These are phyloP conservation scores for Dillenia suffruticosa DNA, from an alignment of 164 flowering plant genomes.

Conservation along the genomic window DNA sequence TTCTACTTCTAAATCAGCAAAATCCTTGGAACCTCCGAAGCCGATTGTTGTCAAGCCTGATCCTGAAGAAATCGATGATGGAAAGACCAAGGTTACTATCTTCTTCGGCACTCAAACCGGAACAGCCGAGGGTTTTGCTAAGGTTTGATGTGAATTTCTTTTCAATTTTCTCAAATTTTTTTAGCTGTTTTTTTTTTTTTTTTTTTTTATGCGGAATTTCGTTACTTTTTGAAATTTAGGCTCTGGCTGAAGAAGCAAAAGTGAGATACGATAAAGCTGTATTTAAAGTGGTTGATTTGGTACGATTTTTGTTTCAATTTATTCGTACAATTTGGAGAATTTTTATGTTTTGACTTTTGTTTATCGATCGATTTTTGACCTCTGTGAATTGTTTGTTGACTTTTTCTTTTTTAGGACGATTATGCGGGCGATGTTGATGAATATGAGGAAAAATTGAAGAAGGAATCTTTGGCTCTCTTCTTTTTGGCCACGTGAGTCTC, in stretches of 20 bases:
- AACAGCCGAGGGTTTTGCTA: constrained; percentile 98
- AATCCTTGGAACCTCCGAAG: constrained; percentile 32
- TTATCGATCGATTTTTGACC: neutral
- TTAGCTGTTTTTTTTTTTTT: neutral
- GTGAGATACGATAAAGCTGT: constrained; percentile 76
- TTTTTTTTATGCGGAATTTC: neutral
- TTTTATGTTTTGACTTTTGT: constrained; percentile 1
- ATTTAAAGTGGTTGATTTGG: constrained; percentile 86
- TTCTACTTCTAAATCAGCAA: constrained; percentile 17
- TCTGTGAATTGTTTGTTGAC: neutral
- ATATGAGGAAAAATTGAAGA: constrained; percentile 74
- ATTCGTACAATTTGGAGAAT: neutral
- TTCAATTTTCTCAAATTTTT: neutral
- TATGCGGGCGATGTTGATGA: constrained; percentile 90
- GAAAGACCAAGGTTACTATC: constrained; percentile 77
- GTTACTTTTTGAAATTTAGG: constrained; percentile 29
- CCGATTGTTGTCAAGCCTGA: constrained; percentile 37
- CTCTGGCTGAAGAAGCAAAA: constrained; percentile 81
- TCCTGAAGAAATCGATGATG: constrained; percentile 67
- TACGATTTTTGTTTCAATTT: constrained; percentile 8
- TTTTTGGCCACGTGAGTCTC: constrained; percentile 85
- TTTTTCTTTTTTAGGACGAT: constrained; percentile 60
- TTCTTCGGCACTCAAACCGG: constrained; percentile 97
- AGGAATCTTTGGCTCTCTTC: constrained; percentile 68
- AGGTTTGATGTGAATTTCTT: constrained; percentile 36